Percentiles rank a stretch among this genome's conserved stretches.
Conservation (phyloP, 1,284 basidiomycete species). For the Phellopilus nigrolimitatus region DNA sequence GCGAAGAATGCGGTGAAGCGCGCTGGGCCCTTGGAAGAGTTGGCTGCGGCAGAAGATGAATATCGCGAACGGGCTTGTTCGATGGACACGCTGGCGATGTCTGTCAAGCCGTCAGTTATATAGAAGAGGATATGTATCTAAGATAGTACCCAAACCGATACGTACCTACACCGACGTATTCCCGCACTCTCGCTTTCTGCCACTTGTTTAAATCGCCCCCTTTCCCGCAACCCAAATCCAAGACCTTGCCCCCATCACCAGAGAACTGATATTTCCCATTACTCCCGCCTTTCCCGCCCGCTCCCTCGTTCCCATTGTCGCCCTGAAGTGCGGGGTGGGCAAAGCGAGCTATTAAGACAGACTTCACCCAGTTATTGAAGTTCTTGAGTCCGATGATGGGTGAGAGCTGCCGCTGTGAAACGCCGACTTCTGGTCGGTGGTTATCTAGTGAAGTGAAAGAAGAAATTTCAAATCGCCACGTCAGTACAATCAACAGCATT, state of each 20-base stretch:
- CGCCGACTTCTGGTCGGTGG: constrained; percentile 85
- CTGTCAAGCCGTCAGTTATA: constrained; percentile 38
- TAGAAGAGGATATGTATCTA: constrained; percentile 2
- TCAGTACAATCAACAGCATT: constrained; percentile 5
- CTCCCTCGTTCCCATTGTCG: constrained; percentile 28
- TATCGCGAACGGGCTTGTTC: constrained; percentile 81
- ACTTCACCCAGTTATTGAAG: constrained; percentile 99
- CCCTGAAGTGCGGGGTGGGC: constrained; percentile 56
- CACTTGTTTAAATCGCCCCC: constrained; percentile 97
- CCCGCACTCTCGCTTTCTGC: constrained; percentile 79
- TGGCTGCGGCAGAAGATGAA: constrained; percentile 29
- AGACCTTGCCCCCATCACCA: constrained; percentile 59
- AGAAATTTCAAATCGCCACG: neutral
- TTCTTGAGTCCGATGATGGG: constrained; percentile 95
- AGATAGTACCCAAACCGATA: constrained; percentile 21
- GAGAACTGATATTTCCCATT: constrained; percentile 8
- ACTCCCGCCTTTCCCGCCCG: constrained; percentile 31
- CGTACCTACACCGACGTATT: constrained; percentile 82
- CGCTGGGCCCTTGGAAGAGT: constrained; percentile 39
- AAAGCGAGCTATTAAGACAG: constrained; percentile 87
- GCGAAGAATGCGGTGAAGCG: constrained; percentile 80
- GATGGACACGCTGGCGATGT: constrained; percentile 88
- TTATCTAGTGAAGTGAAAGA: constrained; percentile 78
- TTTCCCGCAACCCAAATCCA: constrained; percentile 98
- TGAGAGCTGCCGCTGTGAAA: constrained; percentile 80